A percentile compares a stretch with the other conserved stretches of the same genome.
Conservation (phyloP, 345 rosid genomes). For the Eucalyptus regnans region DNA sequence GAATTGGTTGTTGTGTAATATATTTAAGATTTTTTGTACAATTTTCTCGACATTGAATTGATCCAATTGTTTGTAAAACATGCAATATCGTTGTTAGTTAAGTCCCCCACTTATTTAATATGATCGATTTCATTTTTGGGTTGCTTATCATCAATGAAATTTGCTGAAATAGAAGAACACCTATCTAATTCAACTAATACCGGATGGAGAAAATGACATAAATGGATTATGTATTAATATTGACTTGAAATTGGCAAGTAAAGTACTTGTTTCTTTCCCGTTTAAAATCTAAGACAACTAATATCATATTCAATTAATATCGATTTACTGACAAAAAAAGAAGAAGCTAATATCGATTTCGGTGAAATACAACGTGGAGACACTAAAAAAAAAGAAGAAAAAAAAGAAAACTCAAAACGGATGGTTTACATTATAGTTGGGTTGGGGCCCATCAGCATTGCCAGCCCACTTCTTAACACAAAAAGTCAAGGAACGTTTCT, state of each 20-base stretch:
- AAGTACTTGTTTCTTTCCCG: not conserved
- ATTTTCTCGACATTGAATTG: not conserved
- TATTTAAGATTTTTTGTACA: not conserved
- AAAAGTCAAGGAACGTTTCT: not conserved
- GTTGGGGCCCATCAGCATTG: not conserved
- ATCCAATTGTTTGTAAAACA: not conserved
- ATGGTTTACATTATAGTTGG: not conserved
- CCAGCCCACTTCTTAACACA: not conserved
- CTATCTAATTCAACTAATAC: not conserved
- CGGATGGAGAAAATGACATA: not conserved
- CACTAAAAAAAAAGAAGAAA: not conserved
- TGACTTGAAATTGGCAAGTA: not conserved
- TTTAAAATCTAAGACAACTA: not conserved
- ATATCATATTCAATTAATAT: not conserved
- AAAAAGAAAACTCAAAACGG: not conserved
- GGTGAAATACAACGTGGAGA: not conserved
- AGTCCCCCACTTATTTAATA: not conserved
- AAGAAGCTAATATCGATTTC: not conserved
- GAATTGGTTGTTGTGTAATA: not conserved
- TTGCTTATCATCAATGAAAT: not conserved
- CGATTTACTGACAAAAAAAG: too few relatives aligned
- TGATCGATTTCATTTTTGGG: not conserved
- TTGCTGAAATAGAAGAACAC: not conserved
- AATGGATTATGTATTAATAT: not conserved
- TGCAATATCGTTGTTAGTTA: not conserved